Conservation (phyloP, 2,329 filamentous ascomycete species). For the Xylariaceae sp. region DNA sequence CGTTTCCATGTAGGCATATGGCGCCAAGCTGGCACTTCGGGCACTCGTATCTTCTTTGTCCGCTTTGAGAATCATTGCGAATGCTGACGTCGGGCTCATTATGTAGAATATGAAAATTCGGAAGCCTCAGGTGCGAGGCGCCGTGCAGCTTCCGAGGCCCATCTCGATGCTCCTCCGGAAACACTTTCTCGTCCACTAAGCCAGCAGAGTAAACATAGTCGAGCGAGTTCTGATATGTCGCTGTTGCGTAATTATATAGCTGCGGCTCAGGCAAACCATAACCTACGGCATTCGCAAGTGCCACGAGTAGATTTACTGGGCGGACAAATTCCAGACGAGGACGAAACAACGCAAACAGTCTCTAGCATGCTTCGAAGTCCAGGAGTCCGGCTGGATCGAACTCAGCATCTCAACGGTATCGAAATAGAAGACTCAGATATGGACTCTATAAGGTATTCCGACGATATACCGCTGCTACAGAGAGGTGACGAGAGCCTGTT, state of each 20-base stretch:
- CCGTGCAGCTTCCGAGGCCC: constrained; percentile 60
- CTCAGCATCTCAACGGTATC: constrained; percentile 50
- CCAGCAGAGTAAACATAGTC: constrained; percentile 64
- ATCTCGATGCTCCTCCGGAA: constrained; percentile 56
- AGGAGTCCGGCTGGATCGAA: constrained; percentile 52
- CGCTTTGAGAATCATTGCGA: not conserved
- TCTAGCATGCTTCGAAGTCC: constrained; percentile 49
- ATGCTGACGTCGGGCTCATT: constrained; percentile 5
- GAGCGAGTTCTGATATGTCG: constrained; percentile 70
- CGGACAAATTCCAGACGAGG: constrained; percentile 41
- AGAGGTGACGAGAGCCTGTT: constrained; percentile 63
- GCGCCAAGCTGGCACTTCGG: too few species aligned
- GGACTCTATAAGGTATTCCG: constrained; percentile 64
- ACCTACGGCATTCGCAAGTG: constrained; percentile 45
- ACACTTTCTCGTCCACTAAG: constrained; percentile 52
- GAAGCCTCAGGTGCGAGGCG: constrained; percentile 47
- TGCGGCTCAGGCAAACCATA: constrained; percentile 42
- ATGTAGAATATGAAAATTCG: constrained; percentile 33
- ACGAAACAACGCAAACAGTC: constrained; percentile 45
- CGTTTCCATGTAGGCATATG: too few species aligned
- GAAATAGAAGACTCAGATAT: constrained; percentile 69
- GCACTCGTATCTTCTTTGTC: too few species aligned
- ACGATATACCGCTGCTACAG: constrained; percentile 65
- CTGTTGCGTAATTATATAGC: constrained; percentile 51
- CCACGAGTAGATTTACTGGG: constrained; percentile 47